A percentile compares a stretch with the other conserved stretches of the same genome.
These are phyloP conservation scores for Acacia crassicarpa DNA, from an alignment of 306 rosid species.

Conservation along the genomic window DNA sequence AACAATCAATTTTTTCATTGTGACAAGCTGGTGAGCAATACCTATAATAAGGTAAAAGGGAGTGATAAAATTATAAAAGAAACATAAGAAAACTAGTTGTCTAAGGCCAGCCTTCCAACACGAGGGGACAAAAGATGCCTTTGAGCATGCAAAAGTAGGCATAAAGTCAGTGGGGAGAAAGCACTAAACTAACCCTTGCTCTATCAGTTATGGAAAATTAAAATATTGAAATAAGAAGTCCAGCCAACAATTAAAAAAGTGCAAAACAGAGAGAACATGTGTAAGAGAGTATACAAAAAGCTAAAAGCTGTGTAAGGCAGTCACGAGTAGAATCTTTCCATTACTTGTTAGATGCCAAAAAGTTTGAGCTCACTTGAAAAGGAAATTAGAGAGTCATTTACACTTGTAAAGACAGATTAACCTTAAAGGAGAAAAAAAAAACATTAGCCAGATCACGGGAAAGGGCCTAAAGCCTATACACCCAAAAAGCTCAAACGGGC, in stretches of 20 bases:
- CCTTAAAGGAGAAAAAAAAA: constrained; percentile 20
- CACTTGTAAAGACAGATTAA: constrained; percentile 20
- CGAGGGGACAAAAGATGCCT: neutral
- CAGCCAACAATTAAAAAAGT: neutral
- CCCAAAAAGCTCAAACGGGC: constrained; percentile 25
- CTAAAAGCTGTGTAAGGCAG: constrained; percentile 21
- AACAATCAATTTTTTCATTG: neutral
- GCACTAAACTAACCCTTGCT: constrained; percentile 3
- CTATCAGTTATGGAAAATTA: neutral
- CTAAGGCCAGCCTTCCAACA: neutral
- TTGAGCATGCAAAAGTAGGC: neutral
- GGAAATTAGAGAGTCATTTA: constrained; percentile 31
- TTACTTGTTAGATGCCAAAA: constrained; percentile 34
- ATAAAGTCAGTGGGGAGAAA: neutral
- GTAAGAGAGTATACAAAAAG: constrained; percentile 29
- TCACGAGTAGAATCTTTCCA: constrained; percentile 33
- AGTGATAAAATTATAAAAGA: neutral
- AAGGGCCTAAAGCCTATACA: constrained; percentile 6
- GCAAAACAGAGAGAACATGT: constrained; percentile 8
- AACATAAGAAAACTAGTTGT: neutral
- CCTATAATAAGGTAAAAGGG: neutral
- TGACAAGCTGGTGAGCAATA: neutral
- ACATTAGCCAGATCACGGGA: constrained; percentile 26
- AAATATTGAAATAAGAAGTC: constrained; percentile 28
- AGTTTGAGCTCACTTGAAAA: constrained; percentile 36